Evolutionary conservation across 1,284 basidiomycete genomes (phyloP).

Genomic region (Amylostereum areolatum): DNA sequence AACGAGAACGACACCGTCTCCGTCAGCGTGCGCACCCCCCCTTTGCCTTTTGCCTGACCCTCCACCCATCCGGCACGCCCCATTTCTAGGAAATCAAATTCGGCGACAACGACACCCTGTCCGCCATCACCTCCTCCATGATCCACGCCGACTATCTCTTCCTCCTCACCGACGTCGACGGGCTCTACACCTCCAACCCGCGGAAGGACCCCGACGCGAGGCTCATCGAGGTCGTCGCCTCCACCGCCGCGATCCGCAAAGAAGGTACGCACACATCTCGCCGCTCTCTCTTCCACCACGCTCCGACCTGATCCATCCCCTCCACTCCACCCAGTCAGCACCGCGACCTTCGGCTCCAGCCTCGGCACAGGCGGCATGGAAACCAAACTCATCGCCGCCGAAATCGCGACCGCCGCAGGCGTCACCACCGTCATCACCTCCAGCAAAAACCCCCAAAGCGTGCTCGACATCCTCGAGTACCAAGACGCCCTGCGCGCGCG

Average conservation of each 20-base stretch:
- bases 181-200: constrained; percentile 94
- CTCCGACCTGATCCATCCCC: neutral
- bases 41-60: constrained; percentile 27
- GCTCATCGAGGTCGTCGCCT: constrained; percentile 78
- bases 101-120: constrained; percentile 97
- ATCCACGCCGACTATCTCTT: constrained; percentile 97
- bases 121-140: constrained; percentile 95
- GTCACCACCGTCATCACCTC: constrained; percentile 92
- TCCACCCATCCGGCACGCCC: neutral
- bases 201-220: constrained; percentile 82
- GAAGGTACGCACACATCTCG: constrained; percentile 51
- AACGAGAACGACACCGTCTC: constrained; percentile 97
- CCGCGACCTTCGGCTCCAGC: constrained; percentile 85
- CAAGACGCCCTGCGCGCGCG: constrained; percentile 36
- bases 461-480: constrained; percentile 80
- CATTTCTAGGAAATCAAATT: constrained; percentile 91
- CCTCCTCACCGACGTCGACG: constrained; percentile 95
- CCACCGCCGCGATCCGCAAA: constrained; percentile 75
- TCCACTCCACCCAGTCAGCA: constrained; percentile 59
- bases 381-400: constrained; percentile 97
- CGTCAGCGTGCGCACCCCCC: constrained; percentile 60
- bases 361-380: constrained; percentile 99
- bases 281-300: constrained; percentile 1
- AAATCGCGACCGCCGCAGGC: constrained; percentile 93
- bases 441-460: constrained; percentile 73